phyloP scores from a whole-genome alignment of 78 protist genomes.

The Speleostelium caveatum region DNA sequence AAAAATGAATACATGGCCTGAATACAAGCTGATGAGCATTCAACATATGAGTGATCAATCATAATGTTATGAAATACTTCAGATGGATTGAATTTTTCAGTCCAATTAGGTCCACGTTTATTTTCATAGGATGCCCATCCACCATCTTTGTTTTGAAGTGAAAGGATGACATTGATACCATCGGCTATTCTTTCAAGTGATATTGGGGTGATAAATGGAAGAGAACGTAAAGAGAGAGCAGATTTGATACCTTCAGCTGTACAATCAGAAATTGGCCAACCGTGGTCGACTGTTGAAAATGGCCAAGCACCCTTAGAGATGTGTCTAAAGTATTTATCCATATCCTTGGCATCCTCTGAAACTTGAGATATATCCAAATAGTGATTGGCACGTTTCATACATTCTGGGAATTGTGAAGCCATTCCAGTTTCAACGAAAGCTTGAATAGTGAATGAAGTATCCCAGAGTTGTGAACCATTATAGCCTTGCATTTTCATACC shows the following conservation, averaged over 20 bases:
- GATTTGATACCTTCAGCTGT: slow-evolving; percentile 94
- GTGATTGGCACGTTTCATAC: slow-evolving; percentile 56
- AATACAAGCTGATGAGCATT: slow-evolving; percentile 89
- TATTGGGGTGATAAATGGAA: slow-evolving; percentile 32
- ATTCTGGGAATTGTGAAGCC: slow-evolving; percentile 19
- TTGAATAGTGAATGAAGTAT: slow-evolving; percentile 93
- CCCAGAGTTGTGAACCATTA: slow-evolving; percentile 98
- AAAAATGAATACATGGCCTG: slow-evolving; percentile 84
- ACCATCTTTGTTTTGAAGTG: slow-evolving; percentile 90
- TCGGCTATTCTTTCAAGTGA: slow-evolving; percentile 82
- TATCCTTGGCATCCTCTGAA: slow-evolving; percentile 17
- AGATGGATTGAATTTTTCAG: slow-evolving; percentile 94
- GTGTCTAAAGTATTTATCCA: slow-evolving; percentile 85
- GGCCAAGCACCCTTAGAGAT: slow-evolving; percentile 95
- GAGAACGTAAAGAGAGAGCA: slow-evolving; percentile 59
- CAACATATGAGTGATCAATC: slow-evolving; percentile 95
- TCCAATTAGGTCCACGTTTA: slow-evolving; percentile 77
- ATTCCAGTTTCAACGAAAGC: slow-evolving; percentile 83
- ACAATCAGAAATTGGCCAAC: slow-evolving; percentile 97
- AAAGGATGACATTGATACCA: slow-evolving; percentile 90
- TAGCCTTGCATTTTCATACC: slow-evolving; percentile 97
- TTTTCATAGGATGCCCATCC: slow-evolving; percentile 95
- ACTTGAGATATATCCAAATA: slow-evolving; percentile 94
- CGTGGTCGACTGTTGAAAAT: slow-evolving; percentile 93
- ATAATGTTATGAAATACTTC: slow-evolving; percentile 94